Percentiles rank a stretch among this genome's conserved stretches.
These are phyloP conservation scores for Paraphoma sp. DNA, from an alignment of 2,329 filamentous ascomycete genomes.

Conservation along the genomic window DNA sequence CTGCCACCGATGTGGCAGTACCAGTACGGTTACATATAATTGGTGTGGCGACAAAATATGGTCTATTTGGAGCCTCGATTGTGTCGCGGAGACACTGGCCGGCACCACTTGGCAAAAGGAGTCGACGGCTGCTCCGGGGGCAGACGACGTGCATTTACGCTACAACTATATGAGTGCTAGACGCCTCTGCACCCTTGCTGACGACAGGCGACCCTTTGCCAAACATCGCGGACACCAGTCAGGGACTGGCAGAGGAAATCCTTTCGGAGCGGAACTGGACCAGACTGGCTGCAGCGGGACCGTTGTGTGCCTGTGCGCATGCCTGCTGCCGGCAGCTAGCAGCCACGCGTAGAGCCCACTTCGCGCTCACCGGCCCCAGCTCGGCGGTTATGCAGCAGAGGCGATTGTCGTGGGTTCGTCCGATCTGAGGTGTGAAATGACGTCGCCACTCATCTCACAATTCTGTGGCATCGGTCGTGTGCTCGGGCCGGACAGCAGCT, in stretches of 20 bases:
- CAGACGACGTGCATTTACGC: neutral
- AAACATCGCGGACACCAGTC: neutral
- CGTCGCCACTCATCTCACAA: neutral
- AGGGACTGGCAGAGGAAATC: neutral
- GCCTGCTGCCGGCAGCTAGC: neutral
- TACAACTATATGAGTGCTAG: neutral
- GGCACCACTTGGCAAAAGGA: neutral
- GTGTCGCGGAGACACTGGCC: neutral
- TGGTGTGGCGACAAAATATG: neutral
- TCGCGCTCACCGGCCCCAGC: neutral
- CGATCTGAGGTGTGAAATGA: neutral
- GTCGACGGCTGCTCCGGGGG: neutral
- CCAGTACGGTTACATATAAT: conserved; percentile 3
- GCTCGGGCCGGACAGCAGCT: neutral
- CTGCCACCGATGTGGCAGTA: conserved; percentile 16
- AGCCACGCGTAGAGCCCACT: neutral
- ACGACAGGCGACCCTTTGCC: neutral
- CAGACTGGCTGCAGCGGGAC: neutral
- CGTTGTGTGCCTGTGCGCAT: neutral
- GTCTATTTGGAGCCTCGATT: neutral
- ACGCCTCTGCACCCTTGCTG: neutral
- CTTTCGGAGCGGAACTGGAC: neutral
- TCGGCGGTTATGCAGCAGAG: neutral
- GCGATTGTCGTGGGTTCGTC: neutral
- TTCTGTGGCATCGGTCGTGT: neutral